phyloP scores from a whole-genome alignment of 1,284 basidiomycete species.

The Ustilago bromivora region DNA sequence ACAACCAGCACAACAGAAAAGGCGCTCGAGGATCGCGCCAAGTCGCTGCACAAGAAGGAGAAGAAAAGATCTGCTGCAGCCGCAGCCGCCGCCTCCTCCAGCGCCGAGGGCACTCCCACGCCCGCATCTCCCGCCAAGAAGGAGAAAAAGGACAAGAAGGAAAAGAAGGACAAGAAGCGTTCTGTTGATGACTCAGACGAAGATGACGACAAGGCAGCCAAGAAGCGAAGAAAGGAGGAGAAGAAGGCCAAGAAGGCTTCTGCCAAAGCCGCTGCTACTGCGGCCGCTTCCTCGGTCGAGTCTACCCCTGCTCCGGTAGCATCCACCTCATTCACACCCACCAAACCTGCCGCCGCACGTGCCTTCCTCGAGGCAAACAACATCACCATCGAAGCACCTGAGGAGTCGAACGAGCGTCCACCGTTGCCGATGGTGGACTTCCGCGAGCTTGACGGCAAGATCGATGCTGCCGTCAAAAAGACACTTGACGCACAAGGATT shows the following conservation, averaged over 20 bases:
- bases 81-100: conserved; percentile 28
- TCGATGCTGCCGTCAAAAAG: conserved; percentile 74
- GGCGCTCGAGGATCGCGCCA: conserved; percentile 54
- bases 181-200: conserved; percentile 47
- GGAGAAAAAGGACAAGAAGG: conserved; percentile 69
- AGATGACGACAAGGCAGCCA: conserved; percentile 67
- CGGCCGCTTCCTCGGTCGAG: conserved; percentile 25
- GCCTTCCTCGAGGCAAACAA: conserved; percentile 64
- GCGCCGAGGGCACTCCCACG: conserved; percentile 30
- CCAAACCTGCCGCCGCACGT: conserved; percentile 56
- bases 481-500: conserved; percentile 78
- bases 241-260: conserved; percentile 52
- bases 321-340: conserved; percentile 61
- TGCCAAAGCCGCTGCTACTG: conserved; percentile 30
- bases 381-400: conserved; percentile 68
- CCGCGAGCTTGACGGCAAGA: conserved; percentile 78
- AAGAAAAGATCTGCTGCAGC: conserved; percentile 62
- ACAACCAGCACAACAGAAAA: conserved; percentile 38
- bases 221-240: conserved; percentile 68
- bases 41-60: conserved; percentile 62
- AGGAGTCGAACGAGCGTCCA: conserved; percentile 71
- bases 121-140: conserved; percentile 55
- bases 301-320: conserved; percentile 52
- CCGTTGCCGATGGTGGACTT: conserved; percentile 79
- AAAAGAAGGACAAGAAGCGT: conserved; percentile 49